Percentiles rank a stretch among this genome's conserved stretches.
Evolutionary conservation across 306 rosid species (phyloP).

Genomic region (Cucurbita moschata): DNA sequence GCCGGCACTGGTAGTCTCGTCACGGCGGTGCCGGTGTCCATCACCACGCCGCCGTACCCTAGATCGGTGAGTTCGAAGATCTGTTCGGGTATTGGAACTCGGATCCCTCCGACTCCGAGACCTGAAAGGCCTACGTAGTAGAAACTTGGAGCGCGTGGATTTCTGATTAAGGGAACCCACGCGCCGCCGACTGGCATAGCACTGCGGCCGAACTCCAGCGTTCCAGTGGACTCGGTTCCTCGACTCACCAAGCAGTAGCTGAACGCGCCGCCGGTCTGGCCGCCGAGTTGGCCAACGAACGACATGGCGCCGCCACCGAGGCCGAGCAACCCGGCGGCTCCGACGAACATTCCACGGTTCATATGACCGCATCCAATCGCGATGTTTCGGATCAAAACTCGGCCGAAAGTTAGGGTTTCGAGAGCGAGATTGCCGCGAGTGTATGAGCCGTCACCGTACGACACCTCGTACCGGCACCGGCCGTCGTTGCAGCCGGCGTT

Average conservation of each 20-base stretch:
- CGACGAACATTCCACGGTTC: slow-evolving; percentile 79
- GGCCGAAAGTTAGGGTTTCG: slow-evolving; percentile 60
- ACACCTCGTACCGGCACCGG: slow-evolving; percentile 52
- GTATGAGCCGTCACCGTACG: slow-evolving; percentile 79
- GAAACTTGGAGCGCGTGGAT: slow-evolving; percentile 53
- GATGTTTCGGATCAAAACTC: slow-evolving; percentile 32
- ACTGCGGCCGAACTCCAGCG: slow-evolving; percentile 56
- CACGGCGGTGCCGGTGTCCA: slow-evolving; percentile 95
- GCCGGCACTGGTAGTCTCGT: slow-evolving; percentile 54
- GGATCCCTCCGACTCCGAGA: slow-evolving; percentile 68
- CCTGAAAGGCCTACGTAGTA: slow-evolving; percentile 63
- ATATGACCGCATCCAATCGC: slow-evolving; percentile 90
- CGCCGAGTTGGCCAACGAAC: slow-evolving; percentile 63
- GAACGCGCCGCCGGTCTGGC: slow-evolving; percentile 63
- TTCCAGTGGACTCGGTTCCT: slow-evolving; percentile 36
- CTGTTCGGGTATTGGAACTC: slow-evolving; percentile 37
- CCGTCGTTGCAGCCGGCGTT: slow-evolving; percentile 45
- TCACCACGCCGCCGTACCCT: slow-evolving; percentile 68
- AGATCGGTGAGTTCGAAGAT: slow-evolving; percentile 26
- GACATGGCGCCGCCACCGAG: slow-evolving; percentile 89
- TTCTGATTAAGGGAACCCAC: slow-evolving; percentile 69
- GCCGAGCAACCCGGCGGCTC: slow-evolving; percentile 76
- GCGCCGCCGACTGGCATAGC: slow-evolving; percentile 66
- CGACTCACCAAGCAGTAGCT: slow-evolving; percentile 61
- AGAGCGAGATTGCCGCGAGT: slow-evolving; percentile 72